Base-by-base conservation (phyloP, 1,284 basidiomycete genomes). In the Mycosarcoma maydis region DNA sequence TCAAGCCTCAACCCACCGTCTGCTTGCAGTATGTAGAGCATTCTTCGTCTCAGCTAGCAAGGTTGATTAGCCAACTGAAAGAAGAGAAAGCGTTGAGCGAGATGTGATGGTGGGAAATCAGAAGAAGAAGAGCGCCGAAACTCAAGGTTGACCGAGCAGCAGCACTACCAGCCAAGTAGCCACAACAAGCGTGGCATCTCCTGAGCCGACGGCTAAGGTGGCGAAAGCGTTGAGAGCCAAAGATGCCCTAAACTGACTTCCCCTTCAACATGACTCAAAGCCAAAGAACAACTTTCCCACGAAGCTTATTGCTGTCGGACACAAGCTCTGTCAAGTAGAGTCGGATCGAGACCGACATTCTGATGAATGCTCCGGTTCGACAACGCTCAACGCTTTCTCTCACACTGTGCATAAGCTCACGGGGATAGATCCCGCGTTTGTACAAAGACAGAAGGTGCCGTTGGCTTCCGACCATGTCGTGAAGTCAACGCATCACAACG, bases 311-410 rank as follows among this genome's bases (percentile, higher is more conserved):
- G 29, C 11, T 13, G 24, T 22, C 45, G 32, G 45, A 20, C 29
- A 48, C 32, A 45, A 9, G 19, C n/a, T 10, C 45, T 49, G 45
- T 37, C 34, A 49, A 32, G 24, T 5, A 26, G 41, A 27, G 13
- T 56, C 59, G 59, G 59, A 62, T 39, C 17, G 42, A 42, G 24
- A 34, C 59, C 59, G 59, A 56, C 27, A 36, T 16, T 16, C 37
- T 7, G 22, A 40, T 40, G 46, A 40, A 26, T 48, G 36, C 41
- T 43, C 30, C 29, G n/a, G 34, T 29, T 24, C 24, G 34, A 34
- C 46, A 42, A 30, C 26, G 22, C 14, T 29, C 43, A n/a, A 17
- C 36, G 19, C 19, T 19, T 51, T 62, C 52, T 47, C 52, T 56
- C 59, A 44, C 59, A 38, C 32, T 6, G 32, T 26, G 38, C 47